Conservation (phyloP, 2,329 filamentous ascomycete genomes). For the Aspergillus neotritici region DNA sequence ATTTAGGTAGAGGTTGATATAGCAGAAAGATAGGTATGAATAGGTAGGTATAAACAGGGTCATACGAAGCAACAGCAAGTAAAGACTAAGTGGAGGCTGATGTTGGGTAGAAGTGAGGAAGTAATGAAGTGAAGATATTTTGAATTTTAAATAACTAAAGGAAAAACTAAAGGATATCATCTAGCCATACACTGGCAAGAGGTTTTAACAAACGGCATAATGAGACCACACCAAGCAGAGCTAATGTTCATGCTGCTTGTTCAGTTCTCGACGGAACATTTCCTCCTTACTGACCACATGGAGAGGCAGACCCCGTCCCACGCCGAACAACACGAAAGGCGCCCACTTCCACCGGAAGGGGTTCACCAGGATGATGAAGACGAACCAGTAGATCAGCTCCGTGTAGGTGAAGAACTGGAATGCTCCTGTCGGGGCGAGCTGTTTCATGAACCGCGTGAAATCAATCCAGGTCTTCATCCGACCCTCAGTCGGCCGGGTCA, state of each 20-base stretch:
- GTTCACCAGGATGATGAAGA: slow-evolving; percentile 71
- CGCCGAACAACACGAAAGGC: slow-evolving; percentile 71
- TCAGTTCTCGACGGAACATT: slow-evolving; percentile 22
- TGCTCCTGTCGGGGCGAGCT: slow-evolving; percentile 62
- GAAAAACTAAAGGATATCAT: no score
- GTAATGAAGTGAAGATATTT: no score
- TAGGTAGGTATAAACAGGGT: no score
- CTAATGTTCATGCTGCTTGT: slow-evolving; percentile 15
- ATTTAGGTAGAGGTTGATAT: no score
- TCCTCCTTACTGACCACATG: slow-evolving; percentile 63
- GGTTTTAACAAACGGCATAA: no score
- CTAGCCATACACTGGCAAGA: no score
- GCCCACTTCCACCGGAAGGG: slow-evolving; percentile 91
- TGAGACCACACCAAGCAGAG: no score
- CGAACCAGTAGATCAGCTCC: slow-evolving; percentile 79
- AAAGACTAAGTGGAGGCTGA: no score
- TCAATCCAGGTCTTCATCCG: slow-evolving; percentile 87
- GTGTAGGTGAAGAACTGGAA: slow-evolving; percentile 90
- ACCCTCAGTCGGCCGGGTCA: slow-evolving; percentile 63
- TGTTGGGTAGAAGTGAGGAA: no score
- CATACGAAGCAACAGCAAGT: no score
- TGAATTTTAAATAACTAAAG: no score
- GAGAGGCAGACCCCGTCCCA: slow-evolving; percentile 62
- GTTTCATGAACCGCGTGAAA: slow-evolving; percentile 69
- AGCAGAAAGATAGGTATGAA: no score